Evolutionary conservation across 805 yeast genomes (phyloP), one percentile per base, ranked within the genome.

Genomic region (Ogataea paraovalis): DNA sequence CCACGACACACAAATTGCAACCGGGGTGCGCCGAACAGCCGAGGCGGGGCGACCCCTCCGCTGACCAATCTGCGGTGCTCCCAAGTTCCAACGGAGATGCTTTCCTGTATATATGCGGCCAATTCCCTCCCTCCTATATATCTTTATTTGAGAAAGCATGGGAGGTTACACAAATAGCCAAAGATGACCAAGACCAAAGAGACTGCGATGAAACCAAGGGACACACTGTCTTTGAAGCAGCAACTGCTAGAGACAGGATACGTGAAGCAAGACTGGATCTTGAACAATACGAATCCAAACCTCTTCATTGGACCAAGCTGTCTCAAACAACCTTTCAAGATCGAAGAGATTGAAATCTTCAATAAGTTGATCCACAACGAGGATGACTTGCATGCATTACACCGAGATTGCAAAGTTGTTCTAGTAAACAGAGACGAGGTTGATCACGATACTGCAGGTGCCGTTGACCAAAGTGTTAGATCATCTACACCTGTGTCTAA

Each of bases 241-340:
- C 27, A 39, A 12, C 25, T 46, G 2, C 14, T 20, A 1, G 28
- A 20, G 1, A 43, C 48, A 9, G 44, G 45, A 0, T 60, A 60
- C 45, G 12, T 4, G 1, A 47, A 48, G 20, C 50, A 57, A 9
- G 51, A 56, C 2, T 55, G 57, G 41, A 47, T 58, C 4, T 47
- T 61, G 18, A 62, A 62, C 45, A 50, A 53, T 6, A 34, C 38
- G 16, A 62, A 60, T 33, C 46, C 49, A 9, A 56, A 62, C 38
- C 46, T 62, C 19, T 62, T 61, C 38, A 58, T 61, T n/a, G 67
- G 67, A 3, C 56, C 56, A 8, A 53, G 54, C 34, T 60, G 59
- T 28, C 48, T 62, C 12, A 45, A 50, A 13, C 55, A 57, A 25
- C 14, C 22, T 14, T 54, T 51, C 14, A 57, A 52, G 33, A 57